These are phyloP conservation scores for Apiotrichum mycotoxinovorans DNA, from an alignment of 1,284 basidiomycete species.

Conservation along the genomic window DNA sequence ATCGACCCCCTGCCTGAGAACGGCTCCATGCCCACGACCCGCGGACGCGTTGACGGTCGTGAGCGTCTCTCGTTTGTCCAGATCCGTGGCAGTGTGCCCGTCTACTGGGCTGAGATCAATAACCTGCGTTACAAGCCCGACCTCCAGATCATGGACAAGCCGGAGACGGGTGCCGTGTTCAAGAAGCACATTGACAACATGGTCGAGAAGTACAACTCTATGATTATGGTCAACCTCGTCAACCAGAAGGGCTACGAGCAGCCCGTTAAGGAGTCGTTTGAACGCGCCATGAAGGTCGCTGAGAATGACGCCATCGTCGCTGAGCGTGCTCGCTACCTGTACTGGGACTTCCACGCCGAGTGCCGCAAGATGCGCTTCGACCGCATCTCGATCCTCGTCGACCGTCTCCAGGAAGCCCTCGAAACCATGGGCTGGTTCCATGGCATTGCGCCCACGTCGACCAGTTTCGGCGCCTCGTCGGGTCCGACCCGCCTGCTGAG, in stretches of 20 bases:
- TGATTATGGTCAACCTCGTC: constrained; percentile 84
- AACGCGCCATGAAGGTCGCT: constrained; percentile 59
- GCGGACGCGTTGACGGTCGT: constrained; percentile 52
- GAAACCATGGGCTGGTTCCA: constrained; percentile 62
- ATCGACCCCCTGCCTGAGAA: constrained; percentile 59
- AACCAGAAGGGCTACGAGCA: constrained; percentile 94
- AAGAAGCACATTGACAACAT: constrained; percentile 73
- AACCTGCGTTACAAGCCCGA: constrained; percentile 96
- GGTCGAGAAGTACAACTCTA: constrained; percentile 71
- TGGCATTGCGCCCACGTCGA: constrained; percentile 21
- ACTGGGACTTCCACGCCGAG: constrained; percentile 98
- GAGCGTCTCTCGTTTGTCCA: constrained; percentile 77
- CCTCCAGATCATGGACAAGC: constrained; percentile 89
- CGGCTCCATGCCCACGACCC: constrained; percentile 20
- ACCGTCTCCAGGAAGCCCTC: constrained; percentile 70
- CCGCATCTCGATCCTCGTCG: constrained; percentile 77
- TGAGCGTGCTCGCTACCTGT: constrained; percentile 71
- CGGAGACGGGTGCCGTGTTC: constrained; percentile 73
- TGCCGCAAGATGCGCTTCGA: constrained; percentile 96
- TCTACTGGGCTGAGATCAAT: constrained; percentile 97
- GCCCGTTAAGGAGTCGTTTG: constrained; percentile 94
- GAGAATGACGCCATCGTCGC: constrained; percentile 38
- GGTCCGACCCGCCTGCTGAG: constrained; percentile 24
- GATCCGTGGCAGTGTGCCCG: constrained; percentile 85
- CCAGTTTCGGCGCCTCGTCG: constrained; percentile 12